These are phyloP conservation scores for Torrubiella hemipterigena DNA, from an alignment of 2,329 filamentous ascomycete genomes.

Conservation along the genomic window DNA sequence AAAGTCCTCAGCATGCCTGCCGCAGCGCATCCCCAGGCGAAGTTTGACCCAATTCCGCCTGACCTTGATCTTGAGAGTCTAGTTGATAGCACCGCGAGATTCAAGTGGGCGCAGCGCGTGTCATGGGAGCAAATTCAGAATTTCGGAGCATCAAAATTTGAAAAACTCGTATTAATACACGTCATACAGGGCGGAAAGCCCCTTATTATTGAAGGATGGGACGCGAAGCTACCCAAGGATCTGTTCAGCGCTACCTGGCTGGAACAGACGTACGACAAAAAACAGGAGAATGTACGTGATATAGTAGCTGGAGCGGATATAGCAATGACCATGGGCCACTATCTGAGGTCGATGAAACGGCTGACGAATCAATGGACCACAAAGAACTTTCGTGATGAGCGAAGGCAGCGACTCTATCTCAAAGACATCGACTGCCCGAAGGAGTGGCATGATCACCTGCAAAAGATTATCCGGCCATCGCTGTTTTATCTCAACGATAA, in stretches of 20 bases:
- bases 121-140: constrained; percentile 66
- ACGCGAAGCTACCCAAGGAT: constrained; percentile 59
- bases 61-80: constrained; percentile 67
- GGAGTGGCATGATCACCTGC: constrained; percentile 73
- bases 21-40: constrained; percentile 65
- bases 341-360: constrained; percentile 74
- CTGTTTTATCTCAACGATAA: constrained; percentile 86
- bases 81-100: constrained; percentile 70
- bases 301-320: constrained; percentile 61
- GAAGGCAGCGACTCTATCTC: constrained; percentile 77
- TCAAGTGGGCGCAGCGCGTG: constrained; percentile 76
- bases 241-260: constrained; percentile 78
- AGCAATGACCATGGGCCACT: constrained; percentile 79
- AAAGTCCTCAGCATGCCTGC: constrained; percentile 63
- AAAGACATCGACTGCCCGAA: constrained; percentile 94
- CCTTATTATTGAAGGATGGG: constrained; percentile 82
- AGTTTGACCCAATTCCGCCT: constrained; percentile 84
- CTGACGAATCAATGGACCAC: constrained; percentile 73
- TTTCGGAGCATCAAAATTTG: constrained; percentile 68
- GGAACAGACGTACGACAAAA: constrained; percentile 63
- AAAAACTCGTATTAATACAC: constrained; percentile 72
- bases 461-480: constrained; percentile 64
- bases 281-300: constrained; percentile 79
- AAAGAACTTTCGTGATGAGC: constrained; percentile 65
- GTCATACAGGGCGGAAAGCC: constrained; percentile 80